A percentile compares a stretch with the other conserved stretches of the same genome.
Conservation (phyloP, 2,329 filamentous ascomycete genomes). For the Aspergillus sclerotialis region DNA sequence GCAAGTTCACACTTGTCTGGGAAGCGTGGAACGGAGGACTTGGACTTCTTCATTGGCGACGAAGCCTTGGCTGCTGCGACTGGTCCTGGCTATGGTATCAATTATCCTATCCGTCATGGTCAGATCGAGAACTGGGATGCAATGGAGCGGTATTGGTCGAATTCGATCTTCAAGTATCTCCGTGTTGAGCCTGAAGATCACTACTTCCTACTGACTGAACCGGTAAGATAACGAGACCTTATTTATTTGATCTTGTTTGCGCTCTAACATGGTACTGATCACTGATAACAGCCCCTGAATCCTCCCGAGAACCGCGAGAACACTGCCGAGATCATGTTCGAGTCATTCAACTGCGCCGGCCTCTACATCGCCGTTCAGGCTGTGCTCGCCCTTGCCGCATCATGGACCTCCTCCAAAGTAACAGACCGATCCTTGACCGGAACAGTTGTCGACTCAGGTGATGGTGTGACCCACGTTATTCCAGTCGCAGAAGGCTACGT, state of each 20-base stretch:
- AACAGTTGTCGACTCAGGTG: conserved; percentile 96
- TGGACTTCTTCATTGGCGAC: conserved; percentile 98
- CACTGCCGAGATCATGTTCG: conserved; percentile 99
- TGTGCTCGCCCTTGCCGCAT: conserved; percentile 89
- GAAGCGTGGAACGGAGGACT: conserved; percentile 93
- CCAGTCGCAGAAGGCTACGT: conserved; percentile 98
- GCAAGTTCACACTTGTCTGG: conserved; percentile 72
- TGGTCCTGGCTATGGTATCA: conserved; percentile 89
- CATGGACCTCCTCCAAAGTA: conserved; percentile 97
- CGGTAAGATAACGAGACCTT: too few species aligned
- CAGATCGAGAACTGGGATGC: conserved; percentile 99
- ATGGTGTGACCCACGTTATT: conserved; percentile 98
- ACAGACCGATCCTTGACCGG: conserved; percentile 92
- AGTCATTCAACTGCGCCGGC: conserved; percentile 98
- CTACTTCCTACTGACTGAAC: conserved; percentile 95
- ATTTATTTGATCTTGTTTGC: too few species aligned
- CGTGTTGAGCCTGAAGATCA: conserved; percentile 98
- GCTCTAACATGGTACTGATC: conserved; percentile 3
- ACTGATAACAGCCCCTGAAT: conserved; percentile 67
- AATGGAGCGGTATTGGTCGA: conserved; percentile 99
- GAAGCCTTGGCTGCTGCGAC: conserved; percentile 78
- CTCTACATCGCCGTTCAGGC: conserved; percentile 98
- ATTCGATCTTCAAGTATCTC: conserved; percentile 99
- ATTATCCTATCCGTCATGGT: conserved; percentile 95
- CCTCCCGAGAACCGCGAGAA: conserved; percentile 98